phyloP scores from a whole-genome alignment of 352 stramenopile species.

The Pythium oligandrum region DNA sequence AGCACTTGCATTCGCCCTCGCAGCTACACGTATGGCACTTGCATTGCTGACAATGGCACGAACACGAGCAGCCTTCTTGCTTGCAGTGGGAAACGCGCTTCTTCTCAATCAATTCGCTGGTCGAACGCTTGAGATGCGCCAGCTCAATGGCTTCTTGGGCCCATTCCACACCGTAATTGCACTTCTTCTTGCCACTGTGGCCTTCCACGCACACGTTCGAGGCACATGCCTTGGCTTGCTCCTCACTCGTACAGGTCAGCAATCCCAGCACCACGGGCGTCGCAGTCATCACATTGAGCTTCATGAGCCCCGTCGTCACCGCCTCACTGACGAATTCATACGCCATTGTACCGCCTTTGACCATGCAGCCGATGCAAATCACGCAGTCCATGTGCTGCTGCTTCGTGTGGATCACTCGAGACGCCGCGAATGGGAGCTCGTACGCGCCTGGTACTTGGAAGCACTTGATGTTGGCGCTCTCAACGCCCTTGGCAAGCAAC shows the following conservation, averaged over 20 bases:
- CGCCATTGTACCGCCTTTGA: slow-evolving; percentile 95
- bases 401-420: slow-evolving; percentile 65
- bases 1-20: slow-evolving; percentile 26
- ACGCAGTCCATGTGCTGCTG: slow-evolving; percentile 91
- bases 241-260: slow-evolving; percentile 90
- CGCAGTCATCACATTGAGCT: slow-evolving; percentile 91
- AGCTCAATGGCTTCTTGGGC: slow-evolving; percentile 80
- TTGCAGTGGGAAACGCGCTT: slow-evolving; percentile 34
- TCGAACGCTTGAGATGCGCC: slow-evolving; percentile 77
- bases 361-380: slow-evolving; percentile 92
- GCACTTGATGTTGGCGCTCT: slow-evolving; percentile 31
- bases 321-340: slow-evolving; percentile 98
- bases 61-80: slow-evolving; percentile 21
- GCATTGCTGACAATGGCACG: slow-evolving; percentile 30
- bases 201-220: slow-evolving; percentile 15
- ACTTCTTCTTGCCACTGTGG: slow-evolving; percentile 22
- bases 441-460: slow-evolving; percentile 91
- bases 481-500: slow-evolving; percentile 52
- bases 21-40: slow-evolving; percentile 17
- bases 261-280: slow-evolving; percentile 85
- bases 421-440: slow-evolving; percentile 93
- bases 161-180: slow-evolving; percentile 54
- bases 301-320: slow-evolving; percentile 93
- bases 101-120: slow-evolving; percentile 17
- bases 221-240: slow-evolving; percentile 87